These are phyloP conservation scores for Phaeosphaeria sp. DNA, from an alignment of 2,329 filamentous ascomycete genomes.

Conservation along the genomic window DNA sequence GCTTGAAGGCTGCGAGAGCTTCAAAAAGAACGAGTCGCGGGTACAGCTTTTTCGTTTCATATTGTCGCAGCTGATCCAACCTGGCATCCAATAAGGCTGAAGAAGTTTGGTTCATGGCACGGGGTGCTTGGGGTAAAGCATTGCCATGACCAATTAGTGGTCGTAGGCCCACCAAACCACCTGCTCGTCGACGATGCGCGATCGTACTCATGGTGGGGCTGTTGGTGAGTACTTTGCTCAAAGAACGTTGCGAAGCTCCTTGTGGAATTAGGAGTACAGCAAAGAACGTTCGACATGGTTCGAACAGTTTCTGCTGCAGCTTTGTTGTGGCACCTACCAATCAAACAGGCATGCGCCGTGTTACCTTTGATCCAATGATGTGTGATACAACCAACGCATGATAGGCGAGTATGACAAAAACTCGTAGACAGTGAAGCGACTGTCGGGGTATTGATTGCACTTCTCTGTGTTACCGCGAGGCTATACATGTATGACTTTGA, in stretches of 20 bases:
- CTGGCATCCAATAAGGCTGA: not conserved
- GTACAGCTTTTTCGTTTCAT: conserved; percentile 1
- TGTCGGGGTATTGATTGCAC: not conserved
- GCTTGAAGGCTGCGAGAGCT: conserved; percentile 8
- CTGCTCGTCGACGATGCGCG: not conserved
- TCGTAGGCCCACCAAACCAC: not conserved
- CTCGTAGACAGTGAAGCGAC: not conserved
- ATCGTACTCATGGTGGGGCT: not conserved
- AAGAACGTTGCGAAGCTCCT: not conserved
- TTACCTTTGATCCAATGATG: not conserved
- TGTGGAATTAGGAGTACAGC: not conserved
- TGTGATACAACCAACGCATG: not conserved
- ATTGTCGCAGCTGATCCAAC: not conserved
- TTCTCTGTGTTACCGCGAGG: too few species aligned
- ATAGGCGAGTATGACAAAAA: not conserved
- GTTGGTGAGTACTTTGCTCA: not conserved
- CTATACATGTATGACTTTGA: too few species aligned
- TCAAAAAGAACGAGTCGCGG: conserved; percentile 10
- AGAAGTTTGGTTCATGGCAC: not conserved
- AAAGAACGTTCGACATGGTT: not conserved
- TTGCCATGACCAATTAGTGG: not conserved
- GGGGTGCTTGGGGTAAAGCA: not conserved
- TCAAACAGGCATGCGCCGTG: not conserved
- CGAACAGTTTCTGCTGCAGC: not conserved
- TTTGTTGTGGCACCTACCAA: not conserved